These are phyloP conservation scores for Paraglomus brasilianum DNA, from an alignment of 192 early-diverging fungal species.

Conservation along the genomic window DNA sequence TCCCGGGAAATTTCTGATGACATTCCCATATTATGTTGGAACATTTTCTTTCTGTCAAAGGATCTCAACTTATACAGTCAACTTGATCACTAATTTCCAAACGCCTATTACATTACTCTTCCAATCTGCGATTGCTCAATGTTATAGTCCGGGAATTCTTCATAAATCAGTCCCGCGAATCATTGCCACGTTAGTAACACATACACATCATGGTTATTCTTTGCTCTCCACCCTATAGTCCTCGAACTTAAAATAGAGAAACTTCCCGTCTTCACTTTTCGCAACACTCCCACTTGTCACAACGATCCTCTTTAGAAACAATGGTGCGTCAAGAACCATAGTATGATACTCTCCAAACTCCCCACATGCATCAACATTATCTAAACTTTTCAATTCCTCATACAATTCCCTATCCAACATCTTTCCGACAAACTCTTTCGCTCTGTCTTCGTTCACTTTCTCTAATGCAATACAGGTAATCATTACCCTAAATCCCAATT, in stretches of 20 bases:
- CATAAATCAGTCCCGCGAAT: too few species aligned
- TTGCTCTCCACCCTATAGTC: conserved; percentile 1
- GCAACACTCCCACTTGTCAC: conserved; percentile 1
- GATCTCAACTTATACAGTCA: too few species aligned
- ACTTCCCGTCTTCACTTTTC: conserved; percentile 2
- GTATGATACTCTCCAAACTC: conserved; percentile 74
- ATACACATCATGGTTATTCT: background rate
- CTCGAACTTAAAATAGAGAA: conserved; percentile 9
- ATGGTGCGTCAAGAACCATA: conserved; percentile 62
- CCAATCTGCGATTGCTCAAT: too few species aligned
- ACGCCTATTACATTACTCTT: too few species aligned
- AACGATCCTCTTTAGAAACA: conserved; percentile 34
- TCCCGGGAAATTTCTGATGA: too few species aligned
- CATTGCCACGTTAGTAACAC: too few species aligned
- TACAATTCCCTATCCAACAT: conserved; percentile 42
- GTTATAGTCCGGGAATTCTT: too few species aligned
- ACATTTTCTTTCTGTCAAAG: too few species aligned
- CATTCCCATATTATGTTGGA: too few species aligned
- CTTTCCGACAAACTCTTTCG: conserved; percentile 44
- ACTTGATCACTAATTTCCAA: too few species aligned
- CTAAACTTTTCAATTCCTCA: conserved; percentile 37
- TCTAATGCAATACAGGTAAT: conserved; percentile 44
- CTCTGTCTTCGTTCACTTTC: conserved; percentile 40
- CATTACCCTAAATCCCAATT: conserved; percentile 35
- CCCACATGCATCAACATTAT: conserved; percentile 56